Conservation (phyloP, 768 basidiomycete genomes). For the Pleurotus tuoliensis region DNA sequence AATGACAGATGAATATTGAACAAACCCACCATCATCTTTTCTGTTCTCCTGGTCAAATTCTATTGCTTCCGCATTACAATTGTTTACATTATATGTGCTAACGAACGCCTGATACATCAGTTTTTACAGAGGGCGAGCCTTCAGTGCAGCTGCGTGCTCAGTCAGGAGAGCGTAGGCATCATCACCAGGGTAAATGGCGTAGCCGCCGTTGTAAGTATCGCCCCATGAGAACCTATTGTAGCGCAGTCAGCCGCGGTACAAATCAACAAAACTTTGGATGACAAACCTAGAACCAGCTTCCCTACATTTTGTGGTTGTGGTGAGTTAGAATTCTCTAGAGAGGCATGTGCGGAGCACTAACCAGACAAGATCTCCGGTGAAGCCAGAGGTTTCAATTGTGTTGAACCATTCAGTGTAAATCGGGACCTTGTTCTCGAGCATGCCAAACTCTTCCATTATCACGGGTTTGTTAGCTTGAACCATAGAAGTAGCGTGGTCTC, state of each 20-base stretch:
- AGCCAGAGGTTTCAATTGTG: constrained; percentile 44
- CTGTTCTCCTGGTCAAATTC: too few relatives aligned
- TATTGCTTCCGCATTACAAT: too few relatives aligned
- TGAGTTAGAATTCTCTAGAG: not conserved
- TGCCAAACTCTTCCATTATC: constrained; percentile 63
- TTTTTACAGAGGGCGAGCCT: constrained; percentile 21
- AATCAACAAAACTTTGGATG: too few relatives aligned
- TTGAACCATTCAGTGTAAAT: constrained; percentile 55
- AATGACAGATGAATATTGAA: too few relatives aligned
- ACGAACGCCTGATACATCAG: too few relatives aligned
- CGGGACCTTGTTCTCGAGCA: constrained; percentile 40
- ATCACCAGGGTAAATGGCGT: constrained; percentile 43
- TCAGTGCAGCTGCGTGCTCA: constrained; percentile 40
- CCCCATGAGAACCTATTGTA: constrained; percentile 12
- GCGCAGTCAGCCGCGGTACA: too few relatives aligned
- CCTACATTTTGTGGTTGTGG: constrained; percentile 12
- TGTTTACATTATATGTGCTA: too few relatives aligned
- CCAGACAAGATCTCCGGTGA: constrained; percentile 65
- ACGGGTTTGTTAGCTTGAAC: constrained; percentile 53
- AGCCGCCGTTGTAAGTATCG: constrained; percentile 50
- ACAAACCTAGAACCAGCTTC: constrained; percentile 20
- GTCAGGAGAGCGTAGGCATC: constrained; percentile 38
- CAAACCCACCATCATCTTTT: too few relatives aligned
- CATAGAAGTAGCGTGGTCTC: constrained; percentile 52
- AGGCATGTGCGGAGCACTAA: constrained; percentile 14